Base-by-base conservation (phyloP, 1,284 basidiomycete genomes). In the Apiotrichum montevideense region DNA sequence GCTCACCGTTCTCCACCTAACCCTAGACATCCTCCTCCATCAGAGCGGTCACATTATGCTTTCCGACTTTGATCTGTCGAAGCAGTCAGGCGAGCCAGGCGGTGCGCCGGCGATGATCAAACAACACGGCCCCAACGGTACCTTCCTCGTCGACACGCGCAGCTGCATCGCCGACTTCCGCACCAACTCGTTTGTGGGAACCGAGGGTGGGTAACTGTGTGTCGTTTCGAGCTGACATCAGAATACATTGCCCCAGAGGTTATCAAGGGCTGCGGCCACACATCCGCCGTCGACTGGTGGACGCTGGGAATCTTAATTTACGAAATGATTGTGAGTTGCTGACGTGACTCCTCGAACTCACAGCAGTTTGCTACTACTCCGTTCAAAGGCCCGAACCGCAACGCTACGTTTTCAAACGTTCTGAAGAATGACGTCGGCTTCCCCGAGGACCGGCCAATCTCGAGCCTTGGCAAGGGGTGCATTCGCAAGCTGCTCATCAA, bases 191-290 rank as follows among this genome's bases (percentile, higher is more conserved):
- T 98, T 98, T 77, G 95, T 98, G 63, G 95, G 95, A 41, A 98
- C 95, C 39, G 95, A 82, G 45, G 90, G 90, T 90, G 66, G 40
- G 73, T 66, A 29, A 53, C 21, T 29, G 9, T 33, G 7, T 10
- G 5, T 40, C 32, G 29, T 15, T 54, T 74, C 8, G 15, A 44
- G 32, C 45, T 34, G 32, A 32, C 21, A 46, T 45, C 45, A 92
- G 94, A 98, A 79, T 98, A 98, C 81, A 98, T 98, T 72, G 94
- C 95, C 44, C 95, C 95, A 61, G 95, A 98, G 79, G 96, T 99
- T 58, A 98, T 99, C 74, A 90, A 92, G 70, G 94, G 93, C 46
- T 86, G 90, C 73, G 96, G 96, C 13, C 96, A 99, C 78, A 97
- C 95, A 40, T 92, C 90, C 60, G 93, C 96, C 7, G 96, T 99